Evolutionary conservation across 1,139 yeast species (phyloP), one percentile per base, ranked within the genome.

Genomic region (Candida sp.): DNA sequence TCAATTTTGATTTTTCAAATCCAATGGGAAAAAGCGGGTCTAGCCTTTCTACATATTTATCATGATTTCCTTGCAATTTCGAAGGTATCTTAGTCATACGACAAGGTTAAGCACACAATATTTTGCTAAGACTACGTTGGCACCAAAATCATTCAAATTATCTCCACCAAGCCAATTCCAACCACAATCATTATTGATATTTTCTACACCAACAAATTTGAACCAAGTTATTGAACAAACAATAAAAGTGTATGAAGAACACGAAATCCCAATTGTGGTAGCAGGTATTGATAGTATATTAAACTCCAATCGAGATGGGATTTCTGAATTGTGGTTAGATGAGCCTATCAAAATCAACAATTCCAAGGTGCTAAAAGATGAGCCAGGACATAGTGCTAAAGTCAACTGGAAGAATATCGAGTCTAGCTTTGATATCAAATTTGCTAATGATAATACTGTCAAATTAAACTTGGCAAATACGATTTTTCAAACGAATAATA

Each of bases 241-340:
- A 9, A 63, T 72, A 5, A 46, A 53, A 0, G 51, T 70, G n/a
- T 54, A 60, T 49, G 59, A 63, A 38, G 35, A 49, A 19, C 44
- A 56, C 9, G 52, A 61, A 5, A 40, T 75, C n/a, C 79, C 75
- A 50, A 63, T 75, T 0, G 56, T 75, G 5, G 77, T 73, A 9
- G 80, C 78, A 0, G 79, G 81, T 6, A 66, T 76, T 4, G 82
- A 79, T 48, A 63, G 79, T 1, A 64, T 76, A 9, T 58, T 52
- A 5, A 56, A 61, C 38, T 68, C 72, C 0, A 56, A 57, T 8
- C 55, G 77, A 36, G 61, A 70, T 47, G 82, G 80, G 0, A 56
- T 75, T 5, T 64, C 78, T 5, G 79, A 75, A 53, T 50, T 78
- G 39, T 79, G 83, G 82, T 51, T 70, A 30, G 70, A 69, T 36